Conservation (phyloP, 805 yeast species). For the Ogataea polymorpha region DNA sequence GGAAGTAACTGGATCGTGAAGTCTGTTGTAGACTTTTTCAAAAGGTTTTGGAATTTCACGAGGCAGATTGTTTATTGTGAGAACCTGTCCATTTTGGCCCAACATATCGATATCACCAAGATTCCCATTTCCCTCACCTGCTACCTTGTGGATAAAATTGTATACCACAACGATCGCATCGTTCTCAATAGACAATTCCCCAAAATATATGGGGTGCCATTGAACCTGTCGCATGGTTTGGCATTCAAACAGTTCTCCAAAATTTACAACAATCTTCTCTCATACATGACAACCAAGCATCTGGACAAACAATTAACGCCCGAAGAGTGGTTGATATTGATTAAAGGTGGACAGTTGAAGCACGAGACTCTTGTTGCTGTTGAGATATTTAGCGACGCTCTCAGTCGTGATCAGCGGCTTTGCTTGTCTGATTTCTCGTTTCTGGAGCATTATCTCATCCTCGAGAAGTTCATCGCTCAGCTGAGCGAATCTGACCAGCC, state of each 20-base stretch:
- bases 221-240: slow-evolving; percentile 20
- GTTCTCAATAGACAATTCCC: slow-evolving; percentile 44
- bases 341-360: slow-evolving; percentile 25
- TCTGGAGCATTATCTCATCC: slow-evolving; percentile 33
- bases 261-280: slow-evolving; percentile 33
- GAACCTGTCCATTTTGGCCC: slow-evolving; percentile 36
- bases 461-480: slow-evolving; percentile 26
- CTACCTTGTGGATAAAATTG: slow-evolving; percentile 53
- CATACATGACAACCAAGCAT: slow-evolving; percentile 28
- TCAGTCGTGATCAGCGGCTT: slow-evolving; percentile 46
- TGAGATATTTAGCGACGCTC: slow-evolving; percentile 44
- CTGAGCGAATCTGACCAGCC: slow-evolving; percentile 31
- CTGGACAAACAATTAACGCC: slow-evolving; percentile 22
- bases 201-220: slow-evolving; percentile 31
- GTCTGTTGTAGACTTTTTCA: slow-evolving; percentile 67
- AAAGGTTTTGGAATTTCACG: slow-evolving; percentile 44
- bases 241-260: slow-evolving; percentile 32
- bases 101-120: slow-evolving; percentile 67
- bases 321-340: slow-evolving; percentile 30
- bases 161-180: slow-evolving; percentile 52
- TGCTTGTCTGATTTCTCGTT: slow-evolving; percentile 56
- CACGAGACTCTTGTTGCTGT: slow-evolving; percentile 32
- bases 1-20: slow-evolving; percentile 81
- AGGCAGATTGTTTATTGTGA: slow-evolving; percentile 35
- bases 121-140: slow-evolving; percentile 74